These are phyloP conservation scores for Carex scoparia DNA, from an alignment of 176 grass and related monocot species.

Conservation along the genomic window DNA sequence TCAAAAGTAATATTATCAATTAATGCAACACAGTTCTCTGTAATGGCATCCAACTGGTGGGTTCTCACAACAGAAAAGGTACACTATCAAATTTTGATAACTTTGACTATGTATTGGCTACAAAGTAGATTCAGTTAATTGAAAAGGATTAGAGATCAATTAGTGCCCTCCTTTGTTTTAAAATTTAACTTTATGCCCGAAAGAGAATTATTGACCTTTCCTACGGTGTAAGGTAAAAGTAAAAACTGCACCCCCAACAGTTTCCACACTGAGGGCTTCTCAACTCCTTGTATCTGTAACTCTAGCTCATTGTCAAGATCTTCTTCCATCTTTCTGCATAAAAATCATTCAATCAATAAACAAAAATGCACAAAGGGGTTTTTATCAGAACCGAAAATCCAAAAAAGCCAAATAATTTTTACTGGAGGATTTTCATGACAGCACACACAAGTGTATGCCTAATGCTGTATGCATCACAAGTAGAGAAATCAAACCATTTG, in stretches of 20 bases:
- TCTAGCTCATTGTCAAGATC: slow-evolving; percentile 70
- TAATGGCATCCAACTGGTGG: neutral
- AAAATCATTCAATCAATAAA: neutral
- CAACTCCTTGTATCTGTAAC: slow-evolving; percentile 83
- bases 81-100: neutral
- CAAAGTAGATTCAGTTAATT: neutral
- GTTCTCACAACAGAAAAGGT: neutral
- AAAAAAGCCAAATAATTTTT: neutral
- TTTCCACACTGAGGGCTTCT: slow-evolving; percentile 85
- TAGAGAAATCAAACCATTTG: no score
- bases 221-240: slow-evolving; percentile 76
- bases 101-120: slow-evolving; percentile 6
- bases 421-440: neutral
- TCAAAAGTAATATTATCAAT: neutral
- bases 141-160: neutral
- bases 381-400: neutral
- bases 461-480: no score
- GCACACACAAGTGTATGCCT: no score
- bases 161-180: neutral
- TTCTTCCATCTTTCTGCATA: slow-evolving; percentile 66
- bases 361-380: neutral
- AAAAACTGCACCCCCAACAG: slow-evolving; percentile 71
- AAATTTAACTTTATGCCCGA: neutral
- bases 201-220: slow-evolving; percentile 52
- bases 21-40: neutral